Evolutionary conservation across 352 stramenopile species (phyloP).

Genomic region (Globisporangium cederbergense): DNA sequence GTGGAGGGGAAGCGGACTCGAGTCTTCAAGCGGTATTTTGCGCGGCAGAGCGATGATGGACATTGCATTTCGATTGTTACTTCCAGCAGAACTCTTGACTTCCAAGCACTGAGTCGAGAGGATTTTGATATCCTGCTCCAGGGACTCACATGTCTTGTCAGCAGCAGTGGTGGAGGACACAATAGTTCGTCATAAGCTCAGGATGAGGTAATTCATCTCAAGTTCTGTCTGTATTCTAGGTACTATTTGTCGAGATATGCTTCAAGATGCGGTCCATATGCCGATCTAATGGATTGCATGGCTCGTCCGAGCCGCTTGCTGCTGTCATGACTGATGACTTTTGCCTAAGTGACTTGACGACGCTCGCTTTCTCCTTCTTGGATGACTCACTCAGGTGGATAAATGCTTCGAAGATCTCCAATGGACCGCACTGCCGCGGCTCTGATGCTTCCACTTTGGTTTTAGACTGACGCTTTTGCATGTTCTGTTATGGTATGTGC

Average conservation of each 20-base stretch:
- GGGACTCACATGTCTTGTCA: conserved; percentile 28
- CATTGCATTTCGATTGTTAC: conserved; percentile 40
- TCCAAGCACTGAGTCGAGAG: conserved; percentile 30
- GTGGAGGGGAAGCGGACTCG: conserved; percentile 35
- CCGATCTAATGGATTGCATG: conserved; percentile 13
- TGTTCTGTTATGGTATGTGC: background rate
- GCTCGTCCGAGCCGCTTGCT: background rate
- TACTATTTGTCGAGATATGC: background rate
- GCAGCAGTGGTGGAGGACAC: conserved; percentile 11
- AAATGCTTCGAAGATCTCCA: conserved; percentile 15
- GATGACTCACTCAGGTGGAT: background rate
- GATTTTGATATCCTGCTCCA: conserved; percentile 32
- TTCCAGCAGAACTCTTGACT: conserved; percentile 35
- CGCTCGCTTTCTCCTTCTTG: background rate
- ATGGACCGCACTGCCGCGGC: conserved; percentile 3
- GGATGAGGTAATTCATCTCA: too few species aligned
- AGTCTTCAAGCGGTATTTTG: conserved; percentile 30
- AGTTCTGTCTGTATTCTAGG: background rate
- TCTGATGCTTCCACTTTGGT: background rate
- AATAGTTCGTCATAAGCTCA: conserved; percentile 1
- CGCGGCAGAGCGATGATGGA: conserved; percentile 23
- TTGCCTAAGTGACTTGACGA: background rate
- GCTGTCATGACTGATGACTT: background rate
- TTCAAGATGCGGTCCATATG: conserved; percentile 9
- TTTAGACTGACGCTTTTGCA: background rate